These are phyloP conservation scores for Cyanidium caldarium DNA, from an alignment of 23 red algal species.

Conservation along the genomic window DNA sequence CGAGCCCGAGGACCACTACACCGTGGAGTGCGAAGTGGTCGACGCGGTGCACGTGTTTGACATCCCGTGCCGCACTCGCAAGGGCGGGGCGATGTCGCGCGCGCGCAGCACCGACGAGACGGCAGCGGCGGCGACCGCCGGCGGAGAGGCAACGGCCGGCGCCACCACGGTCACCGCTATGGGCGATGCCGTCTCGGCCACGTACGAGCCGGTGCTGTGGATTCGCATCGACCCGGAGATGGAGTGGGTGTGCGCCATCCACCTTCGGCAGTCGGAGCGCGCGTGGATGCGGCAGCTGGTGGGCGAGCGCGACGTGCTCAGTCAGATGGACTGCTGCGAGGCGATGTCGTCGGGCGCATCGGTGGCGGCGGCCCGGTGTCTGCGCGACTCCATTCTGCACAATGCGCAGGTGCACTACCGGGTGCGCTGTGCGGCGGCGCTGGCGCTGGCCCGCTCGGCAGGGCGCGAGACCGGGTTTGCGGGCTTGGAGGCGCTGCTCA, in stretches of 20 bases:
- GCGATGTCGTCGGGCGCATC: slow-evolving; percentile 14
- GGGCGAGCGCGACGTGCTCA: slow-evolving; percentile 48
- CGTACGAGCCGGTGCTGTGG: slow-evolving; percentile 44
- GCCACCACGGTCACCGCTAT: slow-evolving; percentile 21
- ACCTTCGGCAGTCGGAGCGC: slow-evolving; percentile 30
- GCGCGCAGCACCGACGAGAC: slow-evolving; percentile 4
- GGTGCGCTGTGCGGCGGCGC: slow-evolving; percentile 50
- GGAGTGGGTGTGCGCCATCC: slow-evolving; percentile 47
- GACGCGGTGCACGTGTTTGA: slow-evolving; percentile 56
- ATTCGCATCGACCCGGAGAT: slow-evolving; percentile 74
- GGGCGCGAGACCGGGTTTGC: neutral
- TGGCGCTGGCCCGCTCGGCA: slow-evolving; percentile 23
- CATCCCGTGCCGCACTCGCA: slow-evolving; percentile 13
- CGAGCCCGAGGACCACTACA: slow-evolving; percentile 61
- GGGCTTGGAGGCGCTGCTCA: slow-evolving; percentile 11
- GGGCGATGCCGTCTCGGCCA: slow-evolving; percentile 14
- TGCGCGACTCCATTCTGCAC: slow-evolving; percentile 22
- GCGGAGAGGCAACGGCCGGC: slow-evolving; percentile 22
- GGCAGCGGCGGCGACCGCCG: slow-evolving; percentile 15
- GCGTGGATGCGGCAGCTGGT: slow-evolving; percentile 45
- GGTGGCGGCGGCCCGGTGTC: slow-evolving; percentile 17
- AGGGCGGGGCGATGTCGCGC: slow-evolving; percentile 32
- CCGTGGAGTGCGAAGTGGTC: neutral
- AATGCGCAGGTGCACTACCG: slow-evolving; percentile 58
- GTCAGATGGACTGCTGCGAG: slow-evolving; percentile 48